Evolutionary conservation across 129 eudicot genomes (phyloP).

Genomic region (Sambucus nigra): DNA sequence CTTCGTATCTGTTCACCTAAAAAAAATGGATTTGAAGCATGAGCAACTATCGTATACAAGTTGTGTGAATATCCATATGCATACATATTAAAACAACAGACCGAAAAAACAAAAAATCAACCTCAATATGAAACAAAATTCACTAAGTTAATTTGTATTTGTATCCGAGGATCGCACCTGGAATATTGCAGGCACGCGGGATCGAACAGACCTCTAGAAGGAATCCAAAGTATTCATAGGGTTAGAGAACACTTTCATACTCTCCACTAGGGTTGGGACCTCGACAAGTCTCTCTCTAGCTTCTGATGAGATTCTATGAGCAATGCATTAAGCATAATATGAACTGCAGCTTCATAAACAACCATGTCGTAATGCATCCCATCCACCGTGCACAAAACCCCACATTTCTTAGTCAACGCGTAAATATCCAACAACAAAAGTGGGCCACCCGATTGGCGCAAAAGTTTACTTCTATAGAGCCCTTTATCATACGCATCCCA

Average conservation of each 20-base stretch:
- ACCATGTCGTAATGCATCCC: slow-evolving; percentile 85
- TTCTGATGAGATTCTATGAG: slow-evolving; percentile 79
- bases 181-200: slow-evolving; percentile 1
- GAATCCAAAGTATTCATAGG: slow-evolving; percentile 4
- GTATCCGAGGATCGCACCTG: slow-evolving; percentile 12
- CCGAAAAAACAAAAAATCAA: neutral
- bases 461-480: slow-evolving; percentile 46
- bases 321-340: slow-evolving; percentile 83
- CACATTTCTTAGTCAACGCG: slow-evolving; percentile 50
- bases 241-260: neutral
- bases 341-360: slow-evolving; percentile 80
- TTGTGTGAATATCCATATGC: slow-evolving; percentile 15
- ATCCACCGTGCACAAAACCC: slow-evolving; percentile 57
- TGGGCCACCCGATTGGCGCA: slow-evolving; percentile 71
- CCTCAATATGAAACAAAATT: slow-evolving; percentile 26
- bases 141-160: slow-evolving; percentile 18
- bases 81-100: slow-evolving; percentile 10
- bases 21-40: slow-evolving; percentile 19
- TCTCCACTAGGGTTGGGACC: slow-evolving; percentile 11
- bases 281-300: slow-evolving; percentile 29
- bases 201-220: neutral
- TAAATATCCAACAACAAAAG: slow-evolving; percentile 56
- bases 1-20: slow-evolving; percentile 25
- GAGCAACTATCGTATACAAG: slow-evolving; percentile 28
- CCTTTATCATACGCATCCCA: slow-evolving; percentile 41